A percentile compares a stretch with the other conserved stretches of the same genome.
Evolutionary conservation across 1,284 basidiomycete genomes (phyloP).

Genomic region (Leccinum fallax): DNA sequence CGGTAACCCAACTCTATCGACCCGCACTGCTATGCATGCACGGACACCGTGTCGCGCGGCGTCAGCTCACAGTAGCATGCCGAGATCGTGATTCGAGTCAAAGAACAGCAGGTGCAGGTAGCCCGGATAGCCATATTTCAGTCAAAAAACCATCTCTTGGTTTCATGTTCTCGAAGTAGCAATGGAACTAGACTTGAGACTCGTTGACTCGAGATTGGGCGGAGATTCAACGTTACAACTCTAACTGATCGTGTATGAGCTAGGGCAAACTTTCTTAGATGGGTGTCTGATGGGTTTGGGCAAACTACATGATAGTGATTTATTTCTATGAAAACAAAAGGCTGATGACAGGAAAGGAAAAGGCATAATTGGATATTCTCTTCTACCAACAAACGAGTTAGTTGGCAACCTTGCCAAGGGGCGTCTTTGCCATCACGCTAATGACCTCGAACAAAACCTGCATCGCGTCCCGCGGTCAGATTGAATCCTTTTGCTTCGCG

Average conservation of each 20-base stretch:
- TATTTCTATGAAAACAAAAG: background rate
- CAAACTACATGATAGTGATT: too few relatives aligned
- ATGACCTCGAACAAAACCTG: constrained; percentile 75
- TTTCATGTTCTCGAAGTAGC: too few relatives aligned
- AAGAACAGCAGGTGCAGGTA: background rate
- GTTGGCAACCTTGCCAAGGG: constrained; percentile 57
- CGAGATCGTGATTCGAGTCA: background rate
- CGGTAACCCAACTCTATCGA: background rate
- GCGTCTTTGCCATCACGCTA: constrained; percentile 77
- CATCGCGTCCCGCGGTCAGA: constrained; percentile 6
- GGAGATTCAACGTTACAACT: too few relatives aligned
- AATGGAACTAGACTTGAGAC: too few relatives aligned
- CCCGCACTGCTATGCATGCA: background rate
- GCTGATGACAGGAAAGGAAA: background rate
- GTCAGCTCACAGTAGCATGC: background rate
- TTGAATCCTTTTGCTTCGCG: background rate
- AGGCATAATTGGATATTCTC: too few relatives aligned
- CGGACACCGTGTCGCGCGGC: background rate
- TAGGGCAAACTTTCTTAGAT: too few relatives aligned
- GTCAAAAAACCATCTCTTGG: too few relatives aligned
- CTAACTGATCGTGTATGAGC: too few relatives aligned
- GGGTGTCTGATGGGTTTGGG: too few relatives aligned
- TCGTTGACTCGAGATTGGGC: too few relatives aligned
- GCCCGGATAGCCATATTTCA: too few relatives aligned
- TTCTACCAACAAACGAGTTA: constrained; percentile 1